Base-by-base conservation (phyloP, 371 early-diverging fungal genomes). In the Parasitella parasitica region DNA sequence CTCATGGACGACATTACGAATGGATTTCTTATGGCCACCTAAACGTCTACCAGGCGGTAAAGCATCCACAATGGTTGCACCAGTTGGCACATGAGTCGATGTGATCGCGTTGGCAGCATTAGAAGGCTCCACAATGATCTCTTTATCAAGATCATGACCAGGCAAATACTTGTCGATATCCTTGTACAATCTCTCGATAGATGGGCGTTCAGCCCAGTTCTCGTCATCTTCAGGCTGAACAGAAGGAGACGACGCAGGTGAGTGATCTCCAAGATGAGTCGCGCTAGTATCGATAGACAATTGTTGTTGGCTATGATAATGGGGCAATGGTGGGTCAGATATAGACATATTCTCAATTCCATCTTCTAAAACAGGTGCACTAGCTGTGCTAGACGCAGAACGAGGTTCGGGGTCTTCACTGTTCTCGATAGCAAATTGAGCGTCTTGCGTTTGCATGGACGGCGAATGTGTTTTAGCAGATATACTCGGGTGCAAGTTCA, bases 151-250 rank as follows among this genome's bases (percentile, higher is more conserved):
- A 65, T 93, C 92, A 64, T 93, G 89, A 12, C 80, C 88, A 24
- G 92, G 92, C 64, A 93, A 85, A 70, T 87, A 93, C 58, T 85
- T 78, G 54, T 91, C 91, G 54, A 93, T 77, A 59, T 92, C 85
- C 54, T 89, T 84, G 39, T 85, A 84, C 54, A 93, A 82, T 22
- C 85, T 77, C 32, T 91, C 91, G 9, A 90, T 74, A 0, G 89
- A 84, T 3, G 93, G 93, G 24, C 93, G 83, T 38, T 84, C 88
- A 2, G 81, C 81, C 89, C 87, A 88, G 3, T 73, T 71, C 30
- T 78, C 80, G 13, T 81, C 76, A 26, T 80, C 64, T 22, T 35
- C 37, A 13, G 35, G 50, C 5, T 39, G 48, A 12, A 50, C 41
- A 8, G 63, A 59, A 3, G 69, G 52, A 22, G 68, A 59, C 12